Conservation (phyloP, 345 rosid species). For the Chamaenerion angustifolium region DNA sequence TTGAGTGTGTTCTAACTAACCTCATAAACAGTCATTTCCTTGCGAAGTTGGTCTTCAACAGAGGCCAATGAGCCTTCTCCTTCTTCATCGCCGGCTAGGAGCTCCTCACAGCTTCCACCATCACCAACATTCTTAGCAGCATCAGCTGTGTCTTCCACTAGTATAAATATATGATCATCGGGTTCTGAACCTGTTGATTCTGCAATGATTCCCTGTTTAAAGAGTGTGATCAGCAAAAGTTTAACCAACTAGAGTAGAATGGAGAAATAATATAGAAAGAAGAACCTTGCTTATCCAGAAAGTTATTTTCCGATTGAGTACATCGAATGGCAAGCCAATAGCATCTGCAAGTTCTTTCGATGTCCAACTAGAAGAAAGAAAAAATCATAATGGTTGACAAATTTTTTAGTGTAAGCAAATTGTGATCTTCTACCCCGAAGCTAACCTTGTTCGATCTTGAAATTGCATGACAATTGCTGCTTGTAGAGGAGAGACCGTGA, state of each 20-base stretch:
- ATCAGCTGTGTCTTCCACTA: conserved; percentile 54
- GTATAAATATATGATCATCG: conserved; percentile 34
- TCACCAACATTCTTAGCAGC: conserved; percentile 39
- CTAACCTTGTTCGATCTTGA: conserved; percentile 72
- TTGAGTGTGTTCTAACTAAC: conserved; percentile 15
- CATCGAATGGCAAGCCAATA: conserved; percentile 59
- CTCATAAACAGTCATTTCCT: conserved; percentile 91
- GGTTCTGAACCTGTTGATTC: conserved; percentile 49
- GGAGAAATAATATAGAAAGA: neutral
- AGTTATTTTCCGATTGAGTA: conserved; percentile 56
- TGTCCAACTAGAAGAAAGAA: conserved; percentile 57
- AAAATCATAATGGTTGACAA: conserved; percentile 1
- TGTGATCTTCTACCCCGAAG: conserved; percentile 6
- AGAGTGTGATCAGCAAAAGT: conserved; percentile 2
- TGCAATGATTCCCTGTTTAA: conserved; percentile 58
- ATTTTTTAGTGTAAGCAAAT: neutral
- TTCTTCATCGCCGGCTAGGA: conserved; percentile 70
- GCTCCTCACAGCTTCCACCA: conserved; percentile 35
- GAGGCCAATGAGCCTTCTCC: conserved; percentile 63
- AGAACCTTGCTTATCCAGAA: conserved; percentile 90
- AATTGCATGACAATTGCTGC: conserved; percentile 92
- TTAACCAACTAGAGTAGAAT: neutral
- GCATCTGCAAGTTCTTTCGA: conserved; percentile 55
- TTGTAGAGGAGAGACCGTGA: conserved; percentile 73
- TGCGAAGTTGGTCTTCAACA: conserved; percentile 72